Evolutionary conservation across 495 filamentous ascomycete genomes (phyloP).

Genomic region (Aspergillus affinis): DNA sequence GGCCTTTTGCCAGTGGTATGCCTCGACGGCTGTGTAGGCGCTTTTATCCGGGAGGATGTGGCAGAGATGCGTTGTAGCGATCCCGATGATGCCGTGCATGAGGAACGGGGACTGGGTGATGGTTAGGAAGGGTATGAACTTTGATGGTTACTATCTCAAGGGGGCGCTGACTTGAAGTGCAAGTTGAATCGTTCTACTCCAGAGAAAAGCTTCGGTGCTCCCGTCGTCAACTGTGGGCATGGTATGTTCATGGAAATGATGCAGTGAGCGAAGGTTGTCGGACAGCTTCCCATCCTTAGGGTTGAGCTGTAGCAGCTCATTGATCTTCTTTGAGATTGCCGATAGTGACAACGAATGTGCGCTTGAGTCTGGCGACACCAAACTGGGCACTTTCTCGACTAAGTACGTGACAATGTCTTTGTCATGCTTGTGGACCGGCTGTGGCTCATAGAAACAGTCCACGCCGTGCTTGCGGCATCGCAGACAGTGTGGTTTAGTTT

Average conservation of each 20-base stretch:
- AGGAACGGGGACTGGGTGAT: slow-evolving; percentile 41
- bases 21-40: slow-evolving; percentile 36
- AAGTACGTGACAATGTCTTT: slow-evolving; percentile 23
- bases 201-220: slow-evolving; percentile 26
- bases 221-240: slow-evolving; percentile 24
- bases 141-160: neutral
- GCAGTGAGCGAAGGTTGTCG: slow-evolving; percentile 26
- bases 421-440: slow-evolving; percentile 3
- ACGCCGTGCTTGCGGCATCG: slow-evolving; percentile 42
- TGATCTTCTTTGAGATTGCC: slow-evolving; percentile 25
- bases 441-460: slow-evolving; percentile 37
- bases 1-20: slow-evolving; percentile 44
- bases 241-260: slow-evolving; percentile 36
- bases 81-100: slow-evolving; percentile 47
- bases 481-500: slow-evolving; percentile 43
- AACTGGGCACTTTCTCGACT: slow-evolving; percentile 12
- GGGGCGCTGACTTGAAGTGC: slow-evolving; percentile 37
- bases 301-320: slow-evolving; percentile 23
- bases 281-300: slow-evolving; percentile 4
- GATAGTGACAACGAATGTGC: slow-evolving; percentile 28
- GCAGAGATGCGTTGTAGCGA: slow-evolving; percentile 42
- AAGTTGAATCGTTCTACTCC: slow-evolving; percentile 33
- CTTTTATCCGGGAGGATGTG: slow-evolving; percentile 27
- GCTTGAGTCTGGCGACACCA: slow-evolving; percentile 20
- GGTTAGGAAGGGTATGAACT: slow-evolving; percentile 9